Base-by-base conservation (phyloP, 192 early-diverging fungal species). In the Rhizophagus clarus region DNA sequence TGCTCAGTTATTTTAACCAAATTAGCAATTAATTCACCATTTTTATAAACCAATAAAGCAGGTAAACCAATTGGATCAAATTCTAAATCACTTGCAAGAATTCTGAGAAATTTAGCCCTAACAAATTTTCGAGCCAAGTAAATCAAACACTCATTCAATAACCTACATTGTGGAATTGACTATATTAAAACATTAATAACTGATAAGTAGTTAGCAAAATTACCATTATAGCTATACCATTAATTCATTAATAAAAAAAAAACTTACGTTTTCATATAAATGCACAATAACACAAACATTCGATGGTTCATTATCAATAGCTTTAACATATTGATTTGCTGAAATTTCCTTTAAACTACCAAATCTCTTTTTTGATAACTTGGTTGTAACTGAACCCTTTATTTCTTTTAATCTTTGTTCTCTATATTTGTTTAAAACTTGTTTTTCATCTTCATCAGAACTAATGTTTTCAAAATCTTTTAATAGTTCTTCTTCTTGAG, bases 21-120 rank as follows among this genome's bases (percentile, higher is more conserved):
- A 63, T 90, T 90, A 56, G 88, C 84, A 15, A 90, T 85, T 2
- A 90, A 76, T 3, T 84, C 73, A 4, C 88, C 88, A 62, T 85
- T 84, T 45, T 87, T 83, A 79, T 90, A 90, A 22, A 75, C 88
- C n/a, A 90, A 77, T 4, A 90, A 82, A 20, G 89, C 87, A 28
- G 89, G 88, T 42, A 86, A 88, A 26, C 85, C 89, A 8, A 88
- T 84, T 17, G 88, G 80, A 74, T 90, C 89, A 80, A 90, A 90
- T 17, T 90, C 88, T 22, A 90, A 74, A 34, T 89, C 88, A 14
- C 42, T 60, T 1, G 89, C 88, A 31, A 84, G 83, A 61, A 89
- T 83, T 28, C 88, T 79, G 29, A 90, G 80, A 71, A 90, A 89
- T 77, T 88, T 88, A 12, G 87, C 86, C 12, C 81, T 75, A 7